Evolutionary conservation across 164 flowering plant genomes (phyloP), one percentile per base, ranked within the genome.

Genomic region (Magnolia changhungtana): DNA sequence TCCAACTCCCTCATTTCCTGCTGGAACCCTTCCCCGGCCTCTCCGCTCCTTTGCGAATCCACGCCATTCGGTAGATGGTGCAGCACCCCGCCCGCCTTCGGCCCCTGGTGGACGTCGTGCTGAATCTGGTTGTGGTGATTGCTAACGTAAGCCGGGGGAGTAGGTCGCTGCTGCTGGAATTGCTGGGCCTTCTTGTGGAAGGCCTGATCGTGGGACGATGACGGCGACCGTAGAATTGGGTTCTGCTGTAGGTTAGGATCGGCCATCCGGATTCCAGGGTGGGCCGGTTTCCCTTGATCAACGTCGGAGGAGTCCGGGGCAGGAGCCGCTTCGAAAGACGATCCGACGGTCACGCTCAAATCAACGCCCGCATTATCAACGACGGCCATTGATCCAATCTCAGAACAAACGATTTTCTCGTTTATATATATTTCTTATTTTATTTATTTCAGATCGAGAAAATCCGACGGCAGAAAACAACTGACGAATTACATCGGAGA

Each of bases 1-100:
- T 87, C 90, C 84, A 92, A 82, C 75, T 92, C 96, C 82, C 94
- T 88, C 87, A 91, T 89, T 24, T 91, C 95, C 76, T 81, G 77
- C 72, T 90, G 86, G 75, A 85, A 86, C 76, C 87, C 84, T 76
- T 84, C 88, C 8, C 72, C 87, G 50, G 16, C 76, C 8, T 77
- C 85, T 8, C 80, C 89, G 72, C 80, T 79, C 68, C 49, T 76
- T 80, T 27, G 71, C 75, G 67, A 73, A 74, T 83, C 86, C 7
- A 70, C 80, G 16, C 75, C 82, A 51, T 75, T 77, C 9, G 72
- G 45, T 50, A 68, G 82, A 64, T 72, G 75, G 6, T 74, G 74
- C 55, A 24, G 69, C 14, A 67, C 76, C 21, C 74, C 76, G 51
- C 80, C 81, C 37, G 63, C 49, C 52, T 71, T 63, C 51, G 65